Conservation (phyloP, 1,139 yeast genomes). For the Geotrichum bryndzae region DNA sequence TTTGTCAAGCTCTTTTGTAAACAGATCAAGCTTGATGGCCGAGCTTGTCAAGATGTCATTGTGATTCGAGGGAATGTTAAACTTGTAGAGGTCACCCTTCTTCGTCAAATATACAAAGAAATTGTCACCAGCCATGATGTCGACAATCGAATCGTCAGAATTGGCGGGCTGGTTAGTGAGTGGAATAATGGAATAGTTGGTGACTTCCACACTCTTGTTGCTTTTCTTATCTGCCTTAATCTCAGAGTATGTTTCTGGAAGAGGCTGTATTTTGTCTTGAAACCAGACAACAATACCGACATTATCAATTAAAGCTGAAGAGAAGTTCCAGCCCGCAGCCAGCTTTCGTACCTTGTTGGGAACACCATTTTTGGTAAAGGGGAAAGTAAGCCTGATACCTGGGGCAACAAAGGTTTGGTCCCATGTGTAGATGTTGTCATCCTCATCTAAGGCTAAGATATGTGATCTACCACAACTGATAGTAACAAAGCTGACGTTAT, state of each 20-base stretch:
- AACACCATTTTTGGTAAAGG: slow-evolving; percentile 19
- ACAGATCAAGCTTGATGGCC: slow-evolving; percentile 1
- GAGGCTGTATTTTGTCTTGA: slow-evolving; percentile 33
- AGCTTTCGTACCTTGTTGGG: slow-evolving; percentile 38
- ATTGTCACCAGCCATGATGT: slow-evolving; percentile 52
- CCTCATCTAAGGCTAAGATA: slow-evolving; percentile 55
- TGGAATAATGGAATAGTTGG: slow-evolving; percentile 19
- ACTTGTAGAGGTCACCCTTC: slow-evolving; percentile 44
- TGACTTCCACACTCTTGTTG: slow-evolving; percentile 6
- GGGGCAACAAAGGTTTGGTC: slow-evolving; percentile 36
- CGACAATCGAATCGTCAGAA: slow-evolving; percentile 41
- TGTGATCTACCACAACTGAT: slow-evolving; percentile 64
- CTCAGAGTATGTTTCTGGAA: slow-evolving; percentile 41
- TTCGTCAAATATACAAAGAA: slow-evolving; percentile 47
- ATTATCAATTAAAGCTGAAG: slow-evolving; percentile 46
- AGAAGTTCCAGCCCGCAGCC: slow-evolving; percentile 65
- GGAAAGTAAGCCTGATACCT: slow-evolving; percentile 48
- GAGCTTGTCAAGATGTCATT: slow-evolving; percentile 14
- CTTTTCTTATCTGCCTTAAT: slow-evolving; percentile 27
- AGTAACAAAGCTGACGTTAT: slow-evolving; percentile 38
- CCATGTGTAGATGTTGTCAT: slow-evolving; percentile 56
- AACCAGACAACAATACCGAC: slow-evolving; percentile 62
- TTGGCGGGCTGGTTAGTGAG: slow-evolving; percentile 24
- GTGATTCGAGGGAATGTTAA: slow-evolving; percentile 29
- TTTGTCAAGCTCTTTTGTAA: neutral